phyloP scores from a whole-genome alignment of 164 flowering plant genomes.

The Tetrastigma voinierianum region DNA sequence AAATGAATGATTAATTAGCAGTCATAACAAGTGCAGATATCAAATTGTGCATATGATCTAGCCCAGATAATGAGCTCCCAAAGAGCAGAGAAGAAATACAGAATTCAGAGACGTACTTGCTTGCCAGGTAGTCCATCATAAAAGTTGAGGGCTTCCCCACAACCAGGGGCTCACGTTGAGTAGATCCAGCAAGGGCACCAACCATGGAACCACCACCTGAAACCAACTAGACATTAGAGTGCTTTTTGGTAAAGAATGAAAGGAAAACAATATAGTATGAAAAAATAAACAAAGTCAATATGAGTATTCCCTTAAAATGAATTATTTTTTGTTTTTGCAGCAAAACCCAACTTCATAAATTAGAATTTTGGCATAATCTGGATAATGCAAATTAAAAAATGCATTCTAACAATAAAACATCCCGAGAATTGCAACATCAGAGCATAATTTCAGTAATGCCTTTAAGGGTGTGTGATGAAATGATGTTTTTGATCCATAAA shows the following conservation, averaged over 20 bases:
- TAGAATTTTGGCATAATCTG: background rate
- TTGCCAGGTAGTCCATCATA: slow-evolving; percentile 95
- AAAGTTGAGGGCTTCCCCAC: slow-evolving; percentile 99
- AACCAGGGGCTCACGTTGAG: slow-evolving; percentile 87
- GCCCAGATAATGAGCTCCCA: too few species aligned
- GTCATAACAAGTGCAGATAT: too few species aligned
- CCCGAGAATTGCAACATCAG: background rate
- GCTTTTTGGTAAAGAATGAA: background rate
- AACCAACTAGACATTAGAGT: background rate
- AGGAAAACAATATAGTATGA: background rate
- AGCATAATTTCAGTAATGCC: background rate
- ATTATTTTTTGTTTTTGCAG: too few species aligned
- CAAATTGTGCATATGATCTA: too few species aligned
- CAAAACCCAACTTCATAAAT: too few species aligned
- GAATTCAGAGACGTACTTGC: slow-evolving; percentile 44
- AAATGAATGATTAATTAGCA: too few species aligned
- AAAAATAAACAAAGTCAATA: too few species aligned
- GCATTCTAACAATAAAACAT: background rate
- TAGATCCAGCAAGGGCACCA: slow-evolving; percentile 86
- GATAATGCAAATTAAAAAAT: background rate
- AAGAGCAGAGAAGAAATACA: background rate
- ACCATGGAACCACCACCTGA: slow-evolving; percentile 99
- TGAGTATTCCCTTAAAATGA: too few species aligned
- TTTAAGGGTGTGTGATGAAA: background rate
- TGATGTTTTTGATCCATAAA: background rate